Conservation (phyloP, 176 grass and related monocot species). For the Cenchrus americanus region DNA sequence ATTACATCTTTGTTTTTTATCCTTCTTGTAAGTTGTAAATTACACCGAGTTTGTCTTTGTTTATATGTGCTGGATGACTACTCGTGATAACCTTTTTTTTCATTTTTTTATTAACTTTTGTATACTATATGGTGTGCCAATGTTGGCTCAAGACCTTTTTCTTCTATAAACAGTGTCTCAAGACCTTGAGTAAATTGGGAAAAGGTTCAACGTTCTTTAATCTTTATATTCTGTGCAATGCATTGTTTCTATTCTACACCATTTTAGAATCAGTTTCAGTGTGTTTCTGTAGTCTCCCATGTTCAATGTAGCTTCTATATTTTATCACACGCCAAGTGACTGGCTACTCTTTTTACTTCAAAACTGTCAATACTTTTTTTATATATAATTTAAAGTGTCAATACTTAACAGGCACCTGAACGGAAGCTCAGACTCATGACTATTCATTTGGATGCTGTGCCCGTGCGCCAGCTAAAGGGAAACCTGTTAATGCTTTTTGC, state of each 20-base stretch:
- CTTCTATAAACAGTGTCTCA: neutral
- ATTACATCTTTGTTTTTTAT: conserved; percentile 11
- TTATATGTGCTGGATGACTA: conserved; percentile 31
- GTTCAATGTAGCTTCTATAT: too few relatives aligned
- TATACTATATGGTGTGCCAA: conserved; percentile 15
- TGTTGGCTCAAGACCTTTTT: neutral
- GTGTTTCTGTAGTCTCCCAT: neutral
- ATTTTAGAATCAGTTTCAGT: neutral
- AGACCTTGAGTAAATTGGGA: neutral
- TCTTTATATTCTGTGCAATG: neutral
- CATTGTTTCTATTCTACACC: neutral
- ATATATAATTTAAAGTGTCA: too few relatives aligned
- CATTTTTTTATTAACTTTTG: conserved; percentile 2
- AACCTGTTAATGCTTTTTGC: too few relatives aligned
- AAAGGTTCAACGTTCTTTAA: neutral
- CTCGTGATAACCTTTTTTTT: neutral
- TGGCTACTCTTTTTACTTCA: too few relatives aligned
- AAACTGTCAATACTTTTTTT: too few relatives aligned
- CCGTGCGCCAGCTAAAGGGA: too few relatives aligned
- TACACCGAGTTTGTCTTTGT: conserved; percentile 11
- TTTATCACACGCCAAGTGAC: too few relatives aligned
- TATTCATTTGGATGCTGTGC: too few relatives aligned
- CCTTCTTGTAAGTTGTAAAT: conserved; percentile 44
- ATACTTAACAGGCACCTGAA: too few relatives aligned
- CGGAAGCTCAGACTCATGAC: too few relatives aligned